Percentiles rank a stretch among this genome's conserved stretches.
phyloP scores from a whole-genome alignment of 257 asterid genomes.

The Verbascum thapsus region DNA sequence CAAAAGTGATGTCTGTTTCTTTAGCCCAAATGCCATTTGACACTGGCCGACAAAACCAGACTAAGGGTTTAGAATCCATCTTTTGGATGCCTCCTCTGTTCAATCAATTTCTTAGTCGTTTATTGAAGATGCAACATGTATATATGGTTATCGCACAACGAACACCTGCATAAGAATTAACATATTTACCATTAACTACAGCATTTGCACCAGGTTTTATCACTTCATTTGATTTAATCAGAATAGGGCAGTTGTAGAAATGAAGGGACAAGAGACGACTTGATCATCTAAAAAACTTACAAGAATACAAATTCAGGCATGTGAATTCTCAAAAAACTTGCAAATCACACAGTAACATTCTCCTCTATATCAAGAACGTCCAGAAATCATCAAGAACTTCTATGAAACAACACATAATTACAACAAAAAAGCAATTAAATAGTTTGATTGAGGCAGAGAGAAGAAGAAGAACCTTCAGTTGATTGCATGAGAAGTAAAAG shows the following conservation, averaged over 20 bases:
- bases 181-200: neutral
- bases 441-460: neutral
- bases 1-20: constrained; percentile 59
- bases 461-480: constrained; percentile 2
- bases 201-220: neutral
- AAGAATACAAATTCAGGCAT: neutral
- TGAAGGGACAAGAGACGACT: neutral
- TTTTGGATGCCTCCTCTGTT: constrained; percentile 29
- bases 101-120: neutral
- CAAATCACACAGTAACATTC: neutral
- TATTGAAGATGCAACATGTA: constrained; percentile 4
- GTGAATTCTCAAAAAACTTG: neutral
- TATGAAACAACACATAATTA: constrained; percentile 2
- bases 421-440: too few species aligned
- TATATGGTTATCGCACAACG: constrained; percentile 11
- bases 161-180: neutral
- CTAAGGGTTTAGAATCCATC: constrained; percentile 59
- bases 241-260: neutral
- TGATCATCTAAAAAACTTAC: neutral
- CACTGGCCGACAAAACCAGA: constrained; percentile 85
- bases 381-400: neutral
- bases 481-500: constrained; percentile 33
- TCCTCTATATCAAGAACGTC: neutral
- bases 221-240: neutral
- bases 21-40: constrained; percentile 63